Conservation (phyloP, 176 grass and related monocot species). For the Melocanna baccifera region DNA sequence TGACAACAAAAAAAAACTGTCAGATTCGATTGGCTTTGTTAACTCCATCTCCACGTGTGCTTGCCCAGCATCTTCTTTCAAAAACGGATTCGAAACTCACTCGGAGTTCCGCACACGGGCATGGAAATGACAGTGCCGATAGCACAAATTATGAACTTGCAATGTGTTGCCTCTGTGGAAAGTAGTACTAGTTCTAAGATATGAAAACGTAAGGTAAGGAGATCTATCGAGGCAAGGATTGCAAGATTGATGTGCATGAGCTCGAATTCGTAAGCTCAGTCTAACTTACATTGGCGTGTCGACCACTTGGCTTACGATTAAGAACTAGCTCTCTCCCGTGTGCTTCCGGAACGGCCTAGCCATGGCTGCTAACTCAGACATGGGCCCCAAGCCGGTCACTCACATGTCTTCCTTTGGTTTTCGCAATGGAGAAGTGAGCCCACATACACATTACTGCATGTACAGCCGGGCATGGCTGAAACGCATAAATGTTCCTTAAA, state of each 20-base stretch:
- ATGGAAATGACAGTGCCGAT: too few relatives aligned
- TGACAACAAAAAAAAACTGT: not conserved
- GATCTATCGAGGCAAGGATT: not conserved
- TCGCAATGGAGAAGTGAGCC: conserved; percentile 26
- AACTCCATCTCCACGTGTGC: not conserved
- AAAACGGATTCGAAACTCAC: not conserved
- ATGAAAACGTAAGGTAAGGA: not conserved
- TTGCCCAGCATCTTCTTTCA: not conserved
- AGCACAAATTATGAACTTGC: too few relatives aligned
- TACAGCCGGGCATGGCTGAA: conserved; percentile 7
- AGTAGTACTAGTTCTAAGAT: not conserved
- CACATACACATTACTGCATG: not conserved
- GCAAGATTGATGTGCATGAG: not conserved
- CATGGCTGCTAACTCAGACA: not conserved
- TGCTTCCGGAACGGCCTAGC: not conserved
- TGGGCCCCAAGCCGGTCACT: not conserved
- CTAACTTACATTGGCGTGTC: not conserved
- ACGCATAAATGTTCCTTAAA: conserved; percentile 14
- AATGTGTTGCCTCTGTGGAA: not conserved
- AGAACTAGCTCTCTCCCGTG: not conserved
- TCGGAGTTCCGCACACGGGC: not conserved
- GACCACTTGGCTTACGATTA: not conserved
- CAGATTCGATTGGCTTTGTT: not conserved
- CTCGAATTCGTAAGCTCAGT: not conserved
- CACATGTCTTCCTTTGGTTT: conserved; percentile 45